These are phyloP conservation scores for Coemansia sp. DNA, from an alignment of 192 early-diverging fungal genomes.

Conservation along the genomic window DNA sequence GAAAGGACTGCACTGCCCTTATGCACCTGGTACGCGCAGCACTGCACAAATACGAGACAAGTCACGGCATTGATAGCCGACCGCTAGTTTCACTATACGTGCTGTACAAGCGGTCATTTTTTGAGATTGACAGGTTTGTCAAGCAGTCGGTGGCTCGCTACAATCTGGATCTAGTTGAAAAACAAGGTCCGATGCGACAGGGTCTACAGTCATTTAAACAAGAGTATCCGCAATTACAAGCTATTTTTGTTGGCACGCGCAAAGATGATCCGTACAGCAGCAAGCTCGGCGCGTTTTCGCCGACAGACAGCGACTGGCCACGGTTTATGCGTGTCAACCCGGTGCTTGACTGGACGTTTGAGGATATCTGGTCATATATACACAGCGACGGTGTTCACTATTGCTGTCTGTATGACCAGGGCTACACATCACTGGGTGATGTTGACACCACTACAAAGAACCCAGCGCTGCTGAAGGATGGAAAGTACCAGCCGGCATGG, in stretches of 20 bases:
- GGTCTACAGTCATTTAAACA: slow-evolving; percentile 72
- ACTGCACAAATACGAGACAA: slow-evolving; percentile 40
- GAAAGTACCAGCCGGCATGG: slow-evolving; percentile 32
- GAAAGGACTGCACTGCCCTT: slow-evolving; percentile 95
- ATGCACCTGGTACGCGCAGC: slow-evolving; percentile 76
- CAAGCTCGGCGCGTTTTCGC: slow-evolving; percentile 57
- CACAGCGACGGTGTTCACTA: slow-evolving; percentile 65
- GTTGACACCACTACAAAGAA: slow-evolving; percentile 82
- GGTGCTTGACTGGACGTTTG: slow-evolving; percentile 86
- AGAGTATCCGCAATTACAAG: slow-evolving; percentile 54
- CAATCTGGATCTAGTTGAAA: slow-evolving; percentile 61
- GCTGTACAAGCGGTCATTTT: slow-evolving; percentile 71
- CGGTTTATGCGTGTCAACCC: slow-evolving; percentile 87
- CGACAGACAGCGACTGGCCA: slow-evolving; percentile 89
- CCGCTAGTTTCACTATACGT: slow-evolving; percentile 73
- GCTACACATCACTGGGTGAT: slow-evolving; percentile 91
- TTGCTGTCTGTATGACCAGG: slow-evolving; percentile 86
- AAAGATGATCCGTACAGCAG: slow-evolving; percentile 71
- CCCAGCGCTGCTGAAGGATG: slow-evolving; percentile 63
- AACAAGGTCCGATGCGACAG: slow-evolving; percentile 72
- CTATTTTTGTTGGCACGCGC: slow-evolving; percentile 81
- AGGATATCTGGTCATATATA: slow-evolving; percentile 81
- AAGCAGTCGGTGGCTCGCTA: slow-evolving; percentile 67
- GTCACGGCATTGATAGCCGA: slow-evolving; percentile 1
- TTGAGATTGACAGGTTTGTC: slow-evolving; percentile 87